These are phyloP conservation scores for Neurospora sp. DNA, from an alignment of 495 filamentous ascomycete genomes.

Conservation along the genomic window DNA sequence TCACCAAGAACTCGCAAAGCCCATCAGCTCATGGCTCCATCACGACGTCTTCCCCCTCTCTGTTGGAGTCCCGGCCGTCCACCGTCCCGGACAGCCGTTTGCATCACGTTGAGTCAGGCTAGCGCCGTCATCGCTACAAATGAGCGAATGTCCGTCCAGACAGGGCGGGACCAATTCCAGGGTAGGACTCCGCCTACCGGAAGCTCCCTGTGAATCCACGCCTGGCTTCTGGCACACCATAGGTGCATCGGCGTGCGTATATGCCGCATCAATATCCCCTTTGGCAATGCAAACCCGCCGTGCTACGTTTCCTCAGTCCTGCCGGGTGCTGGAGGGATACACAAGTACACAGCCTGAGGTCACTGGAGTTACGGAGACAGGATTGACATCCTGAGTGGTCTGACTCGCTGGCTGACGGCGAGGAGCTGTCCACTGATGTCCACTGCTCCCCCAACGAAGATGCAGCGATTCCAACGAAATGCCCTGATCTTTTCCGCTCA, in stretches of 20 bases:
- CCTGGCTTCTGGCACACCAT: constrained; percentile 8
- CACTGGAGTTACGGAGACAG: constrained; percentile 6
- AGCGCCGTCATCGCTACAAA: constrained; percentile 17
- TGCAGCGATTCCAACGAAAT: background rate
- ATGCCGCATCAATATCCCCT: constrained; percentile 19
- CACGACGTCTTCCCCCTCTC: background rate
- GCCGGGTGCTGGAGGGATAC: constrained; percentile 1
- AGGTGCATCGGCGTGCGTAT: constrained; percentile 17
- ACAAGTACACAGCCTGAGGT: background rate
- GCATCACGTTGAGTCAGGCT: constrained; percentile 13
- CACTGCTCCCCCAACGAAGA: background rate
- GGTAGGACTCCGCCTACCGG: constrained; percentile 16
- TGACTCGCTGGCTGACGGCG: constrained; percentile 26
- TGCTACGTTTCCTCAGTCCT: constrained; percentile 10
- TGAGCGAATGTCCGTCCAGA: constrained; percentile 5
- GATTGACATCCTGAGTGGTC: constrained; percentile 20
- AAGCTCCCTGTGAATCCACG: constrained; percentile 3
- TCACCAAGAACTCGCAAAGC: background rate
- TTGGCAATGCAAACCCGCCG: constrained; percentile 22
- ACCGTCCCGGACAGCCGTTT: background rate
- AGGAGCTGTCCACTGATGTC: constrained; percentile 5
- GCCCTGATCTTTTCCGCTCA: constrained; percentile 7
- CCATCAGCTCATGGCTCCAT: background rate
- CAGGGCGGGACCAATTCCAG: constrained; percentile 7
- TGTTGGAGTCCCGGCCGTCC: background rate